Percentiles rank a stretch among this genome's conserved stretches.
phyloP scores from a whole-genome alignment of 2,329 filamentous ascomycete genomes.

The Microascus cirrosus region DNA sequence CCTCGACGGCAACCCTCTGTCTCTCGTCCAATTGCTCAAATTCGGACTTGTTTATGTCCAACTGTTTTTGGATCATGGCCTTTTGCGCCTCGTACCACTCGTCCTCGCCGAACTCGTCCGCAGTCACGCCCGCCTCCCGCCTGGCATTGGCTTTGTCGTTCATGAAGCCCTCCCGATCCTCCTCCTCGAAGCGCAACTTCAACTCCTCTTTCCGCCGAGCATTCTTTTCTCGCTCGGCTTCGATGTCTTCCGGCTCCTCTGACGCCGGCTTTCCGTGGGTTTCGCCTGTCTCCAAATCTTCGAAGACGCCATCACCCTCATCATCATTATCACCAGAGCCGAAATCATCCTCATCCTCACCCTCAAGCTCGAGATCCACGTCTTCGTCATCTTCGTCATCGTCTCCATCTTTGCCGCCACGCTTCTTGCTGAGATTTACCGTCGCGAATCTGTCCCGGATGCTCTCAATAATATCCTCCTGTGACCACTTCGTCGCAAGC shows the following conservation, averaged over 20 bases:
- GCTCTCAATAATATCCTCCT: constrained; percentile 64
- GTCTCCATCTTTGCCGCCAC: constrained; percentile 15
- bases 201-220: constrained; percentile 89
- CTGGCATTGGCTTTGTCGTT: constrained; percentile 77
- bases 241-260: constrained; percentile 43
- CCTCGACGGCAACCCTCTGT: constrained; percentile 76
- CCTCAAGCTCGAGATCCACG: constrained; percentile 42
- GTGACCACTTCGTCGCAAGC: constrained; percentile 76
- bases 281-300: constrained; percentile 75
- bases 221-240: constrained; percentile 82
- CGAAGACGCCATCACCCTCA: constrained; percentile 72
- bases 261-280: constrained; percentile 28
- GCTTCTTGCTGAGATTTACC: constrained; percentile 27
- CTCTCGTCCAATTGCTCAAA: constrained; percentile 78
- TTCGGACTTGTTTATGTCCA: constrained; percentile 92
- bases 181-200: constrained; percentile 88
- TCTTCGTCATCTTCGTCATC: constrained; percentile 25
- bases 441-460: constrained; percentile 68
- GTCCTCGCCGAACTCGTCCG: constrained; percentile 86
- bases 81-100: constrained; percentile 99
- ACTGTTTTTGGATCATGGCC: constrained; percentile 85
- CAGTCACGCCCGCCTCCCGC: constrained; percentile 48
- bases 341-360: constrained; percentile 35
- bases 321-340: constrained; percentile 47
- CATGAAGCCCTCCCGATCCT: constrained; percentile 91